A percentile compares a stretch with the other conserved stretches of the same genome.
Conservation (phyloP, 1,139 yeast species). For the Lodderomyces elongisporus region DNA sequence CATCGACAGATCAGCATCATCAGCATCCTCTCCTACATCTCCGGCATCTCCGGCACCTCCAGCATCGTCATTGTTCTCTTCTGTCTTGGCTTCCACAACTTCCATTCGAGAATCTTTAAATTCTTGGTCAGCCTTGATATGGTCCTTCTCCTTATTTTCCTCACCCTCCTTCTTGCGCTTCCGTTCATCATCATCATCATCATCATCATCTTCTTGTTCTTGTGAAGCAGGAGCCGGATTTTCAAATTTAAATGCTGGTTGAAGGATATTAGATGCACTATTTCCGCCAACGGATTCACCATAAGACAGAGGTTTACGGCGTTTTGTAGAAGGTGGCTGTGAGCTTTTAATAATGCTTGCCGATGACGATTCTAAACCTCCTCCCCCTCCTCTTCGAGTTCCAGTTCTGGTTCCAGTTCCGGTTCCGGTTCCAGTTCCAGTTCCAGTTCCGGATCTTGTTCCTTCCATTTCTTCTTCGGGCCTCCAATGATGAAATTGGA, state of each 20-base stretch:
- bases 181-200: background rate
- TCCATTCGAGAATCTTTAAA: too few relatives aligned
- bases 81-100: slow-evolving; percentile 1
- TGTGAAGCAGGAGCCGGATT: slow-evolving; percentile 1
- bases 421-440: too few relatives aligned
- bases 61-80: background rate
- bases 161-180: background rate
- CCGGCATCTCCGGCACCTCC: background rate
- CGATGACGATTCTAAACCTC: too few relatives aligned
- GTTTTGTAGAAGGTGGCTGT: too few relatives aligned
- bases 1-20: slow-evolving; percentile 16
- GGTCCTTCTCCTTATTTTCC: slow-evolving; percentile 1
- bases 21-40: slow-evolving; percentile 4
- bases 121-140: too few relatives aligned
- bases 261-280: too few relatives aligned
- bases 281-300: too few relatives aligned
- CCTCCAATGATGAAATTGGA: slow-evolving; percentile 51
- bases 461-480: slow-evolving; percentile 30
- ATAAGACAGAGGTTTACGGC: slow-evolving; percentile 19
- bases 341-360: too few relatives aligned
- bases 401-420: too few relatives aligned
- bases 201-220: background rate
- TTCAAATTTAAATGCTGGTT: too few relatives aligned
- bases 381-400: too few relatives aligned
- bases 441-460: too few relatives aligned